Evolutionary conservation across 768 basidiomycete species (phyloP), one percentile per base, ranked within the genome.

Genomic region (Suillus subalutaceus): DNA sequence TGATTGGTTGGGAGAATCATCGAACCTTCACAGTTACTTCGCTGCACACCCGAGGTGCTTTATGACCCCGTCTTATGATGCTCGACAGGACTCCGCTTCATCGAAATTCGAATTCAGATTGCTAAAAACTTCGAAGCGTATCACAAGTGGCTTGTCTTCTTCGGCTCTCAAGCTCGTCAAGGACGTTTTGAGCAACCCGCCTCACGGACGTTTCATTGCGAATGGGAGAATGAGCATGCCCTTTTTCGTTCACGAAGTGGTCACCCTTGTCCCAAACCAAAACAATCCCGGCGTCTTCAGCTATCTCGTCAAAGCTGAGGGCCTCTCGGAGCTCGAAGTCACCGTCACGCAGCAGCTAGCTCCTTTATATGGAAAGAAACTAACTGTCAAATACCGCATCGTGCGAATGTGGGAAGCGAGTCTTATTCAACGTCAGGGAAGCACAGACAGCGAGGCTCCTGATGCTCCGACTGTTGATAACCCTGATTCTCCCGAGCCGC

Each of bases 161-260:
- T 40, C 55, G 0, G 13, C 65, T 15, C 18, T 74, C 40, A 71
- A 65, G 2, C 20, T 70, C 26, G 68, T 72, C 1, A 72, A 74
- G 60, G 63, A 48, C 26, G 60, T 74, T 30, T 63, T 73, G 20
- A 35, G 70, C 2, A 70, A 74, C 0, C 74, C 73, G 4, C 73
- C 73, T 9, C 72, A 73, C 5, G 74, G 72, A 32, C 73, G 75
- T 62, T 74, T 74, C 32, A 75, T 74, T 44, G 73, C 73, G 16
- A 75, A 74, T 26, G 73, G 73, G 30, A 64, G 70, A 65, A 75
- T 75, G 74, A 75, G 56, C 2, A 63, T 63, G 63, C 63, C 53
- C 18, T 41, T 63, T 15, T 63, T 68, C 59, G 59, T 66, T 18
- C 68, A 43, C 18, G 72, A 68, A 57, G 67, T 59, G 16, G 40